A percentile compares a stretch with the other conserved stretches of the same genome.
Conservation (phyloP, 441 rosid species). For the Erodium trifolium region DNA sequence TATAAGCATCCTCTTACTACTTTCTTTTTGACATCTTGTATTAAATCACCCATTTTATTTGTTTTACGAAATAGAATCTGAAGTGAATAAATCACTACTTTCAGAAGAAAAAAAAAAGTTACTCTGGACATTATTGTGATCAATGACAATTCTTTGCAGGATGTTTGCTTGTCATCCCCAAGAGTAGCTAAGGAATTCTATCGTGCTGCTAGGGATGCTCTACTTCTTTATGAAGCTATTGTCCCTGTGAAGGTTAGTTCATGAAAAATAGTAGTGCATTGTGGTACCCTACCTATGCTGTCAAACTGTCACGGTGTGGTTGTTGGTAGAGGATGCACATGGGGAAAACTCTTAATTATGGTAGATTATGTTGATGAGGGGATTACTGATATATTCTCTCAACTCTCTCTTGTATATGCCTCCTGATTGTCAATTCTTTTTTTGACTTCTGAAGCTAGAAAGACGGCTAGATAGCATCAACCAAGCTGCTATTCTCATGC, state of each 20-base stretch:
- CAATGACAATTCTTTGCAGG: constrained; percentile 42
- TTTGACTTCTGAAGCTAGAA: constrained; percentile 71
- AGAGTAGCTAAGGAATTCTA: constrained; percentile 83
- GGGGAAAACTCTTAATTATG: constrained; percentile 10
- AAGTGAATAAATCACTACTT: constrained; percentile 1
- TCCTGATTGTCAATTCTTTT: constrained; percentile 17
- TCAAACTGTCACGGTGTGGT: constrained; percentile 1
- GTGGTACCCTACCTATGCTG: neutral
- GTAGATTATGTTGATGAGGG: constrained; percentile 2
- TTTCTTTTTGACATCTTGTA: neutral
- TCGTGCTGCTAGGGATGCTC: constrained; percentile 73
- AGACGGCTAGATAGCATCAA: constrained; percentile 86
- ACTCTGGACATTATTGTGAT: constrained; percentile 12
- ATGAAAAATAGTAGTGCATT: constrained; percentile 12
- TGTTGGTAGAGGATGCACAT: neutral
- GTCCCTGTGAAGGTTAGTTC: constrained; percentile 84
- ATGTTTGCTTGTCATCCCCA: constrained; percentile 74
- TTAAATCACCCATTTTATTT: neutral
- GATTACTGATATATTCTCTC: too few species aligned
- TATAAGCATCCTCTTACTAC: too few species aligned
- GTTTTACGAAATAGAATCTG: neutral
- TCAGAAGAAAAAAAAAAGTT: neutral
- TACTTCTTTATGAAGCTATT: constrained; percentile 88
- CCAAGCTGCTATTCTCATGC: constrained; percentile 85
- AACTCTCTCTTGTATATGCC: neutral